Evolutionary conservation across 371 early-diverging fungal species (phyloP).

Genomic region (Mucor velutinosus): DNA sequence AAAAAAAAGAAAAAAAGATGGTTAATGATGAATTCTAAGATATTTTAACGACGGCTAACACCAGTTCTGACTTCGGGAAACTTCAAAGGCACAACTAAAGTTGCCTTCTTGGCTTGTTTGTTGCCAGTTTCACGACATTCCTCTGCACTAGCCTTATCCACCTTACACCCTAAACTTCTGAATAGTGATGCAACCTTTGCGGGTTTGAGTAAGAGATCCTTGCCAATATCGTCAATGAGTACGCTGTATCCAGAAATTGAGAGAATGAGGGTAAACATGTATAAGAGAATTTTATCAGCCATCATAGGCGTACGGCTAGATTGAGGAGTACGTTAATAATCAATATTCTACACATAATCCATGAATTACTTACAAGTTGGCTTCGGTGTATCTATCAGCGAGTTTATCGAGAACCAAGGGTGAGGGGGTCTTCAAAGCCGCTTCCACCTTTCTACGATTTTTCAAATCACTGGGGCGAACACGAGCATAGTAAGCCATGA

Average conservation of each 20-base stretch:
- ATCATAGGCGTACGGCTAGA: conserved; percentile 65
- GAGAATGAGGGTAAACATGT: conserved; percentile 73
- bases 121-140: conserved; percentile 23
- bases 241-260: conserved; percentile 71
- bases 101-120: conserved; percentile 37
- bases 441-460: conserved; percentile 53
- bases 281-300: conserved; percentile 78
- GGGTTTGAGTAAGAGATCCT: conserved; percentile 65
- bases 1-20: neutral
- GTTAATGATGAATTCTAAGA: neutral
- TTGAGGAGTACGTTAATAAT: neutral
- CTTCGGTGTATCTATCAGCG: conserved; percentile 69
- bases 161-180: conserved; percentile 60
- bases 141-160: conserved; percentile 44
- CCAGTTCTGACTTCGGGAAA: conserved; percentile 42
- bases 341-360: neutral
- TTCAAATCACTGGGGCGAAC: conserved; percentile 52
- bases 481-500: conserved; percentile 69
- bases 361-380: conserved; percentile 39
- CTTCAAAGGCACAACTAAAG: conserved; percentile 41
- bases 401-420: conserved; percentile 65
- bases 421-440: conserved; percentile 58
- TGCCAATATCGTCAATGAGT: conserved; percentile 60
- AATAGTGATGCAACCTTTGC: conserved; percentile 38
- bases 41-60: conserved; percentile 18